Evolutionary conservation across 257 asterid genomes (phyloP).

Genomic region (Linderniella brevidens): DNA sequence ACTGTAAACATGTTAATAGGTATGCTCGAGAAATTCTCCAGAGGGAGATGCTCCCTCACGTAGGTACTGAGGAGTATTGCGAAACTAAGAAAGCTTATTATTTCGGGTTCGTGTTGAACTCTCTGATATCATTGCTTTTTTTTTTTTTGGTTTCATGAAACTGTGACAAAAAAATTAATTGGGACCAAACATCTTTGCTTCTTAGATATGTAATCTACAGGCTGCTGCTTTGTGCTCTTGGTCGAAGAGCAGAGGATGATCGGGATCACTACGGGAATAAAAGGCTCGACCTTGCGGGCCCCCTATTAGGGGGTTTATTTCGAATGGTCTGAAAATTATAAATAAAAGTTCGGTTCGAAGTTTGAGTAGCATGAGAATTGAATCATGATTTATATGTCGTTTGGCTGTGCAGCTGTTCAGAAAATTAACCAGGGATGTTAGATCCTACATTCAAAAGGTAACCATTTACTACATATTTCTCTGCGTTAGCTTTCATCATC

Average conservation of each 20-base stretch:
- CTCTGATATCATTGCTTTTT: slow-evolving; percentile 5
- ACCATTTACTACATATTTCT: slow-evolving; percentile 1
- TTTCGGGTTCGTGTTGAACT: slow-evolving; percentile 53
- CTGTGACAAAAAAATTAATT: slow-evolving; percentile 10
- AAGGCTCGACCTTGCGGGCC: slow-evolving; percentile 97
- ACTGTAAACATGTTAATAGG: slow-evolving; percentile 23
- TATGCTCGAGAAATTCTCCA: slow-evolving; percentile 92
- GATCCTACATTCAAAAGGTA: slow-evolving; percentile 93
- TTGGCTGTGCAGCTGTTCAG: slow-evolving; percentile 61
- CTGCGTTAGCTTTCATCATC: too few relatives aligned
- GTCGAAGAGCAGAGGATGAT: slow-evolving; percentile 89
- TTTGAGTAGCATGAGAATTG: slow-evolving; percentile 11
- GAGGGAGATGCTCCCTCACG: slow-evolving; percentile 98
- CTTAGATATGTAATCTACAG: slow-evolving; percentile 80
- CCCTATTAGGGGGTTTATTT: slow-evolving; percentile 86
- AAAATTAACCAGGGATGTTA: slow-evolving; percentile 90
- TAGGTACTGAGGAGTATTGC: slow-evolving; percentile 81
- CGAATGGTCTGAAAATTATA: slow-evolving; percentile 53
- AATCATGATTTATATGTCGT: slow-evolving; percentile 15
- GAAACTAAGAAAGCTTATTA: slow-evolving; percentile 94
- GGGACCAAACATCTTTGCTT: slow-evolving; percentile 4
- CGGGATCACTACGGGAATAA: slow-evolving; percentile 96
- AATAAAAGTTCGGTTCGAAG: slow-evolving; percentile 1
- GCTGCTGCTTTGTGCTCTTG: slow-evolving; percentile 83
- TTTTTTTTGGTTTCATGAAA: slow-evolving; percentile 7